A percentile compares a stretch with the other conserved stretches of the same genome.
Evolutionary conservation across 1,139 yeast species (phyloP).

Genomic region (Lodderomyces elongisporus): DNA sequence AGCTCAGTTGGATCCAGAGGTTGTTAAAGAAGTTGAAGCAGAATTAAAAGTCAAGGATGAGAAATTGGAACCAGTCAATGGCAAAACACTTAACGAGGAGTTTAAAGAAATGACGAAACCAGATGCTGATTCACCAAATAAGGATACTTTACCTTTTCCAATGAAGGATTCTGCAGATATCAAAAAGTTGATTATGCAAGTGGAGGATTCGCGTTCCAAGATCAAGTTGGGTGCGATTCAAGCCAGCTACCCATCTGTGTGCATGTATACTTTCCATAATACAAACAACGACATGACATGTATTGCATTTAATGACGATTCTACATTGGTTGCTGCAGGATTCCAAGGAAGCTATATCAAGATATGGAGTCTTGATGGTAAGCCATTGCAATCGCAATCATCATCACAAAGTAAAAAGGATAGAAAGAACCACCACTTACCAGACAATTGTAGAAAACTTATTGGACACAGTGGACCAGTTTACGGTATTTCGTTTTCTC

Average conservation of each 20-base stretch:
- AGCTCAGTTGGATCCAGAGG: slow-evolving; percentile 81
- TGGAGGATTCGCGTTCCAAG: slow-evolving; percentile 77
- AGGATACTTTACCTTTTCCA: slow-evolving; percentile 80
- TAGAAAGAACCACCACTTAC: slow-evolving; percentile 27
- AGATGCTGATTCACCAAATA: slow-evolving; percentile 64
- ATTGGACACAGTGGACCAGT: slow-evolving; percentile 96
- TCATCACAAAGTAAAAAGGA: slow-evolving; percentile 58
- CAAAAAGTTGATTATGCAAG: slow-evolving; percentile 68
- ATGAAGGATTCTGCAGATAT: slow-evolving; percentile 75
- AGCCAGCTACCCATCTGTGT: slow-evolving; percentile 86
- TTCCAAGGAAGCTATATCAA: slow-evolving; percentile 88
- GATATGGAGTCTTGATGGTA: slow-evolving; percentile 90
- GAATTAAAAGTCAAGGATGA: slow-evolving; percentile 79
- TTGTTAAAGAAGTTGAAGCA: slow-evolving; percentile 76
- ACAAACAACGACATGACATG: slow-evolving; percentile 85
- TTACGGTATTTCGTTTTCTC: slow-evolving; percentile 84
- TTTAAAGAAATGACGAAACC: slow-evolving; percentile 45
- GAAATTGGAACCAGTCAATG: slow-evolving; percentile 32
- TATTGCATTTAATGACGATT: slow-evolving; percentile 80
- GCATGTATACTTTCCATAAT: slow-evolving; percentile 98
- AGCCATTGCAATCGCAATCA: slow-evolving; percentile 64
- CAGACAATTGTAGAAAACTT: slow-evolving; percentile 52
- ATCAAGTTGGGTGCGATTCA: slow-evolving; percentile 60
- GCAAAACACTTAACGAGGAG: slow-evolving; percentile 43
- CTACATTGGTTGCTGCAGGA: slow-evolving; percentile 87